Base-by-base conservation (phyloP, 1,139 yeast species). In the Taiozyma sp. region DNA sequence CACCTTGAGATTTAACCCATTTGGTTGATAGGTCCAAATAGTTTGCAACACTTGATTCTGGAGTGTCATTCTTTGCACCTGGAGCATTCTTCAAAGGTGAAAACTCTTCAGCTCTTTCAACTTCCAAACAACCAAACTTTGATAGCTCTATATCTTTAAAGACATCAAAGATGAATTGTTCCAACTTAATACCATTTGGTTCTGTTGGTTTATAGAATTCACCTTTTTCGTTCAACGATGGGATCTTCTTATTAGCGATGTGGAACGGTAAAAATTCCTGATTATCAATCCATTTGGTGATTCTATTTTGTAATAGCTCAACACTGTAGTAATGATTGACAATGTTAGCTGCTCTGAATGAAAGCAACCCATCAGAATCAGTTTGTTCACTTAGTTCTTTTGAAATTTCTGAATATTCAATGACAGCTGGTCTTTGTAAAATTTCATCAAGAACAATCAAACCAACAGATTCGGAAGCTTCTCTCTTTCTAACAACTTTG, bases 141-240 rank as follows among this genome's bases (percentile, higher is more conserved):
- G 69, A 66, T 58, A 91, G 68, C 27, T 81, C 79, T 45, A 95
- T 84, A 40, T 84, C 79, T 48, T 95, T 92, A 72, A 93, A 95
- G 43, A 95, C 96, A 67, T 95, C 99, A 73, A 95, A 95, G 51
- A 95, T 96, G 64, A 95, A 95, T 68, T 93, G 99, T 69, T 95
- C 99, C 62, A 95, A 77, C 70, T 95, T 95, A 64, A 92, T 83
- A 46, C 98, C 99, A 66, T 95, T 93, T 49, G 95, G 88, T 52
- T 75, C 79, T 4, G 75, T 63, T 22, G 98, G 97, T 61, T 80
- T 82, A 42, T 73, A 63, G 44, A 71, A 67, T 50, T 73, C 68
- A 38, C 85, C 85, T 1, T 79, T 69, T 12, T 64, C 69, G 62
- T 84, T 80, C 52, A 80, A 76, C 54, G 72, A 71, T 8, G 91